Evolutionary conservation across 805 yeast species (phyloP).

Genomic region (Saccharomycopsis sp.): DNA sequence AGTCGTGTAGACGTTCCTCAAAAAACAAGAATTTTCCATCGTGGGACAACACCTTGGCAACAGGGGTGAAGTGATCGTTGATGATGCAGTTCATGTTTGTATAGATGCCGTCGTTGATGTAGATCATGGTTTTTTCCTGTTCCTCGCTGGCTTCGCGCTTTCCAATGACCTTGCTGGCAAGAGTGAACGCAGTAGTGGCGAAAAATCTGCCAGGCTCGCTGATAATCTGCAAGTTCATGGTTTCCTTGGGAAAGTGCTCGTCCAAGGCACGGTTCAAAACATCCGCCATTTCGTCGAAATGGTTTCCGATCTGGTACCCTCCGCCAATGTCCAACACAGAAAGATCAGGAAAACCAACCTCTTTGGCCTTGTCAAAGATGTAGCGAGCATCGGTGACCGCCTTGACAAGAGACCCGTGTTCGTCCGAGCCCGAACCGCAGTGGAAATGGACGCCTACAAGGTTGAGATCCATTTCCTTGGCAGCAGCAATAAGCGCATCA

Average conservation of each 20-base stretch:
- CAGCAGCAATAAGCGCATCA: constrained; percentile 48
- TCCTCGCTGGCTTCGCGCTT: constrained; percentile 40
- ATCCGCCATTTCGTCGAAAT: constrained; percentile 51
- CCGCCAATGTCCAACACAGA: constrained; percentile 83
- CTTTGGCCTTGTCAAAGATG: constrained; percentile 55
- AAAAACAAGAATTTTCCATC: constrained; percentile 39
- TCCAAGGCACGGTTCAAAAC: constrained; percentile 52
- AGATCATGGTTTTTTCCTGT: constrained; percentile 56
- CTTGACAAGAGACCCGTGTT: constrained; percentile 53
- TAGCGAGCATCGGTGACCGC: constrained; percentile 67
- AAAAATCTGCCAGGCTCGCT: constrained; percentile 95
- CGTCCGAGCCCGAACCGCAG: constrained; percentile 89
- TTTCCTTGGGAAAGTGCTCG: constrained; percentile 46
- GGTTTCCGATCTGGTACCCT: constrained; percentile 63
- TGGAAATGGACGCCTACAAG: constrained; percentile 90
- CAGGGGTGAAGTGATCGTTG: constrained; percentile 83
- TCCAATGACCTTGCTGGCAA: constrained; percentile 83
- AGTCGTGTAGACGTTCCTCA: constrained; percentile 24
- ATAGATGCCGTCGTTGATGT: constrained; percentile 91
- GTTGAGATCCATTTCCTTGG: constrained; percentile 52
- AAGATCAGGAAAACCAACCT: constrained; percentile 41
- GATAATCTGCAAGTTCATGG: constrained; percentile 43
- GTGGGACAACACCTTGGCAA: constrained; percentile 58
- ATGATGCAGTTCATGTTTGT: constrained; percentile 92
- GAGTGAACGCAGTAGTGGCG: constrained; percentile 77